These are phyloP conservation scores for Cymbopogon citratus DNA, from an alignment of 176 grass and related monocot genomes.

Conservation along the genomic window DNA sequence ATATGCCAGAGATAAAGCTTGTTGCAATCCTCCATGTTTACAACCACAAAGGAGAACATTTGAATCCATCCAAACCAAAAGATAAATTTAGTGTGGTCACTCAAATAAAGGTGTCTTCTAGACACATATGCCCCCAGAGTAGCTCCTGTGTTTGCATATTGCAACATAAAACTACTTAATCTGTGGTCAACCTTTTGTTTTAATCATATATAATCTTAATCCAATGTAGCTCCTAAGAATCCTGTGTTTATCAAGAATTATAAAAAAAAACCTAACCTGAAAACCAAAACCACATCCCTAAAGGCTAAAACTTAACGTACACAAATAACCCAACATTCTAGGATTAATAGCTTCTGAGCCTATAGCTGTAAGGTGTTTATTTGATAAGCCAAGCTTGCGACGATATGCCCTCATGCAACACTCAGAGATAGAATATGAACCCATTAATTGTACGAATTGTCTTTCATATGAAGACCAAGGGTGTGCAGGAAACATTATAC, in stretches of 20 bases:
- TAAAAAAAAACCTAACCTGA: neutral
- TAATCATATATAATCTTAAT: neutral
- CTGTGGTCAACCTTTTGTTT: neutral
- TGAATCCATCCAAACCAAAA: neutral
- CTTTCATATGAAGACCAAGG: neutral
- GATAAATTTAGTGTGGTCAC: neutral
- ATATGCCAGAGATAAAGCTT: neutral
- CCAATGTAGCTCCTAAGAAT: neutral
- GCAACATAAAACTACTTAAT: neutral
- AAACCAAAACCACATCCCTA: neutral
- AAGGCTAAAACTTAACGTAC: neutral
- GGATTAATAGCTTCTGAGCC: neutral
- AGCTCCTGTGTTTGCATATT: neutral
- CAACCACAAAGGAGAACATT: neutral
- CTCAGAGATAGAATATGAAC: neutral
- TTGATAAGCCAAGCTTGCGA: neutral
- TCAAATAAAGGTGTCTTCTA: neutral
- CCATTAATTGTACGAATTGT: neutral
- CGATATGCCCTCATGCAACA: neutral
- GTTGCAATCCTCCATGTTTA: neutral
- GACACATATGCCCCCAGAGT: neutral
- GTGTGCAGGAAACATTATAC: neutral
- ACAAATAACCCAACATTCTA: neutral
- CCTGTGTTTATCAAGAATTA: neutral
- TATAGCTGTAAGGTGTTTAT: neutral